Evolutionary conservation across 306 rosid species (phyloP), one percentile per base, ranked within the genome.

Genomic region (Rubus parviflorus): DNA sequence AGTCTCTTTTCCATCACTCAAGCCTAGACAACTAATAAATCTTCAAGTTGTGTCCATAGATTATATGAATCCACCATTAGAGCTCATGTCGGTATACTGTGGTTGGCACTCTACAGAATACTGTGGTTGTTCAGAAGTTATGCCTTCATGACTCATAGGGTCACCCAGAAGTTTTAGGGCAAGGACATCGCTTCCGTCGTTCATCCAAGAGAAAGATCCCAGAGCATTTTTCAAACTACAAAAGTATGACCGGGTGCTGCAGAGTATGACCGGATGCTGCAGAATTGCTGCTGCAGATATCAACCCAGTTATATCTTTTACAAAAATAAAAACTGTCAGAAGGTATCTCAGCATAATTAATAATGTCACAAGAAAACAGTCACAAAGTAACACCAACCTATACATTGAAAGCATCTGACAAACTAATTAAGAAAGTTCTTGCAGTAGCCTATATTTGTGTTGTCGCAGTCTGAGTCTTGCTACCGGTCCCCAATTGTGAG

Each of bases 401-500:
- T 16, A 8, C 23, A 23, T 57, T 7, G 30, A 41, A 6, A 45
- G 77, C 56, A 13, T 4, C 42, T 25, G 41, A 58, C 42, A 23
- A 9, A 14, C 23, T 42, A 8, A 41, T 48, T 8, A 35, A 41
- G 40, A 38, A 6, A 9, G 19, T 52, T 12, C 16, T 25, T 2
- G 60, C 25, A 9, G 35, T 30, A 17, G 49, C 76, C 13, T 71
- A 5, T 19, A 2, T 1, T 3, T 6, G 38, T 6, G 52, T 54
- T 13, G 65, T 15, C 23, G 14, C 3, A 38, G n/a, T 19, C 45
- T 4, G 0, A 22, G 10, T 74, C 35, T 42, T 14, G 51, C 38
- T 42, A n/a, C 37, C 2, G 71, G 41, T 73, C 43, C 20, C 77
- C 68, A 57, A 41, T 15, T 73, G 15, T 15, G 68, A 20, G 77